phyloP scores from a whole-genome alignment of 257 asterid species.

The Gentiana macrophylla region DNA sequence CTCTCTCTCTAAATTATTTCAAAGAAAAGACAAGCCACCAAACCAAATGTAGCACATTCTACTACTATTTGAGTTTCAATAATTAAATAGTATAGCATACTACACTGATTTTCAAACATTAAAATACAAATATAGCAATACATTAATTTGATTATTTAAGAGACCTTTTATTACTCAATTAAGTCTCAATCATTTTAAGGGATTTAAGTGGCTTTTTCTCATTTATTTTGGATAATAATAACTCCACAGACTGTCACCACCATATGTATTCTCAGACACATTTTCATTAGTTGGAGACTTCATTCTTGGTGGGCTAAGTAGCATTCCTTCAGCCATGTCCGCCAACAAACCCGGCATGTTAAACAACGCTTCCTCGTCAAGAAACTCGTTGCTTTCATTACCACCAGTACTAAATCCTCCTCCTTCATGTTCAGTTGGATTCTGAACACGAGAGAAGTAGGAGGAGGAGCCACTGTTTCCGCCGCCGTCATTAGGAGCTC shows the following conservation, averaged over 20 bases:
- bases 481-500: neutral
- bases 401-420: neutral
- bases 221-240: neutral
- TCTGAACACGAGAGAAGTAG: neutral
- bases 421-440: neutral
- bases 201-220: too few relatives aligned
- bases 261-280: neutral
- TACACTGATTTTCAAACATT: too few relatives aligned
- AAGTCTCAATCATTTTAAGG: too few relatives aligned
- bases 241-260: conserved; percentile 4
- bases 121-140: too few relatives aligned
- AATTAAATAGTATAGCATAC: too few relatives aligned
- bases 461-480: neutral
- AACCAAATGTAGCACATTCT: too few relatives aligned
- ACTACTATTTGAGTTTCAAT: too few relatives aligned
- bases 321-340: conserved; percentile 64
- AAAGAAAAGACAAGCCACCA: too few relatives aligned
- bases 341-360: conserved; percentile 42
- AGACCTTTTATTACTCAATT: too few relatives aligned
- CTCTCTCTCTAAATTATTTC: too few relatives aligned
- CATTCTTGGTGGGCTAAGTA: conserved; percentile 33
- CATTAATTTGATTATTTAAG: too few relatives aligned
- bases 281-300: neutral
- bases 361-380: conserved; percentile 48
- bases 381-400: conserved; percentile 7